These are phyloP conservation scores for Sisymbrium altissimum DNA, from an alignment of 345 rosid genomes.

Conservation along the genomic window DNA sequence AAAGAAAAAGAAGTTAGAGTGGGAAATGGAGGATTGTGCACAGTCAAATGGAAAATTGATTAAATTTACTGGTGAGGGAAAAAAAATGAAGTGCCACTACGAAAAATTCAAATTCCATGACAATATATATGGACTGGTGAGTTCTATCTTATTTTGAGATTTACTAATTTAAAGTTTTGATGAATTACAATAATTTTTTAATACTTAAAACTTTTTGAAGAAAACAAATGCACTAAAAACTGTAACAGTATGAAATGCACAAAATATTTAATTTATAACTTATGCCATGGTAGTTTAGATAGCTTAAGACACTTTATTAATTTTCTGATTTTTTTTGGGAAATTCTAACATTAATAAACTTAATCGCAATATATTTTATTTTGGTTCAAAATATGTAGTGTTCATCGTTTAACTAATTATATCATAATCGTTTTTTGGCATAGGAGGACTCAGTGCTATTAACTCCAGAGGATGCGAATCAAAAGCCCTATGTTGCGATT, in stretches of 20 bases:
- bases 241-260: no score
- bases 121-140: not conserved
- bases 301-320: no score
- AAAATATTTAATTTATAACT: no score
- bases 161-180: not conserved
- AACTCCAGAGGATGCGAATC: conserved; percentile 49
- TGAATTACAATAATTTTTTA: not conserved
- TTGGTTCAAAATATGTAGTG: not conserved
- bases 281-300: no score
- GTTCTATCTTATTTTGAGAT: not conserved
- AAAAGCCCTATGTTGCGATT: conserved; percentile 83
- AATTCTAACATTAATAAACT: not conserved
- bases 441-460: conserved; percentile 83
- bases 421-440: not conserved
- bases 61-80: not conserved
- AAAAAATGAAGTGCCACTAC: not conserved
- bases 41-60: not conserved
- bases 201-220: no score
- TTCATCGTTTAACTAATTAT: not conserved
- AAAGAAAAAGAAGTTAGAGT: not conserved
- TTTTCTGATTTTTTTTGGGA: not conserved
- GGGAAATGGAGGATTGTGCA: not conserved
- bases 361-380: not conserved
- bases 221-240: no score
- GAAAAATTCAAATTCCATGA: not conserved